Conservation (phyloP, 2,329 filamentous ascomycete genomes). For the Fusarium sp. region DNA sequence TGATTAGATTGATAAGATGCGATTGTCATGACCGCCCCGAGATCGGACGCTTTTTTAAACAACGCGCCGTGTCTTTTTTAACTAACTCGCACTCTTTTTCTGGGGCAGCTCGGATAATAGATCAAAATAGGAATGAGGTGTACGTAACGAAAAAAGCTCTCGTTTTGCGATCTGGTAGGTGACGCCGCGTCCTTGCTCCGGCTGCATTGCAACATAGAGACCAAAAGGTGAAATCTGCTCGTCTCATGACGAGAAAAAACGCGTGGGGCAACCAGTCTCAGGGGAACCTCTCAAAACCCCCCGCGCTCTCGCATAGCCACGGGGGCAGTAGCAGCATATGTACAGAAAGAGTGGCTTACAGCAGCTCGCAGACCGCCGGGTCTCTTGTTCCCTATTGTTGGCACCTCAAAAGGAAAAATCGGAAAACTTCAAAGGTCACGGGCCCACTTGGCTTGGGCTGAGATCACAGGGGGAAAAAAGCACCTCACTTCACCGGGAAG, state of each 20-base stretch:
- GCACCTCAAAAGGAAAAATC: neutral
- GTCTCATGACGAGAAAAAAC: conserved; percentile 35
- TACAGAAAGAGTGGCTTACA: neutral
- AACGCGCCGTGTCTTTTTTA: conserved; percentile 24
- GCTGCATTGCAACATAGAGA: conserved; percentile 3
- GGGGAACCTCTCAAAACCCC: neutral
- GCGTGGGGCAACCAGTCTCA: conserved; percentile 17
- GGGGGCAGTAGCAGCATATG: neutral
- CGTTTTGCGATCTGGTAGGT: conserved; percentile 1
- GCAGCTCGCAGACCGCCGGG: conserved; percentile 19
- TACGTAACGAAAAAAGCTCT: conserved; percentile 24
- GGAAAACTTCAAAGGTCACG: conserved; percentile 17
- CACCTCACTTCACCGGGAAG: neutral
- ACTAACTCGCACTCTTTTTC: conserved; percentile 23
- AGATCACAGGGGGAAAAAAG: neutral
- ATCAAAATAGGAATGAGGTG: neutral
- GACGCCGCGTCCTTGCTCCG: neutral
- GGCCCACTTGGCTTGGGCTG: neutral
- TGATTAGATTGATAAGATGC: conserved; percentile 42
- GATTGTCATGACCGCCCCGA: conserved; percentile 30
- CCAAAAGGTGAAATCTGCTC: conserved; percentile 24
- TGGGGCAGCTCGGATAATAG: neutral
- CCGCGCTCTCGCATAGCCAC: neutral
- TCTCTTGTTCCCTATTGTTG: neutral
- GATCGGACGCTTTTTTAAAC: conserved; percentile 19